Evolutionary conservation across 768 basidiomycete species (phyloP).

Genomic region (Phaeolepiota aurea): DNA sequence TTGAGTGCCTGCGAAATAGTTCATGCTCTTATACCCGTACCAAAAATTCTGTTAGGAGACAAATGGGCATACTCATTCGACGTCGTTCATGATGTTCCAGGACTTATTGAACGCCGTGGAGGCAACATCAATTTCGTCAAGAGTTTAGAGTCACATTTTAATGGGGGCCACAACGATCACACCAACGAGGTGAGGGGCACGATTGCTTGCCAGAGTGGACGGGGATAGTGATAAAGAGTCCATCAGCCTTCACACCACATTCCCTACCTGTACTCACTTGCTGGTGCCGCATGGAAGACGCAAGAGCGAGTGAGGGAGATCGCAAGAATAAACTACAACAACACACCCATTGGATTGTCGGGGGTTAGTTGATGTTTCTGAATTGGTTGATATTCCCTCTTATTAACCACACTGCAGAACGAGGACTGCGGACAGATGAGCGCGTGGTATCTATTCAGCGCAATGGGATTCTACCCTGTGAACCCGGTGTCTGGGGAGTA

Average conservation of each 20-base stretch:
- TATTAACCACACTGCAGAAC: too few relatives aligned
- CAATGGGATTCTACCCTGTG: slow-evolving; percentile 80
- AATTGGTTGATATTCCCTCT: too few relatives aligned
- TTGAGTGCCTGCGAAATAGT: neutral
- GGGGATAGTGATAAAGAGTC: too few relatives aligned
- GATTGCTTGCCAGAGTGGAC: too few relatives aligned
- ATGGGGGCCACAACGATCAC: slow-evolving; percentile 70
- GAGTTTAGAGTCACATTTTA: slow-evolving; percentile 54
- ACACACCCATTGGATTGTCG: slow-evolving; percentile 59
- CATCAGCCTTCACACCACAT: slow-evolving; percentile 85
- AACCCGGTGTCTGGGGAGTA: slow-evolving; percentile 74
- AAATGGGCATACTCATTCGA: slow-evolving; percentile 70
- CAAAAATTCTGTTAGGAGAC: slow-evolving; percentile 23
- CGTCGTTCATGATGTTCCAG: slow-evolving; percentile 63
- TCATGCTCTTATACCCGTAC: neutral
- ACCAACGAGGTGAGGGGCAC: slow-evolving; percentile 73
- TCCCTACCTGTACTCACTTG: slow-evolving; percentile 72
- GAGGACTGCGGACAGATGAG: slow-evolving; percentile 92
- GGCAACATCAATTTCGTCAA: slow-evolving; percentile 57
- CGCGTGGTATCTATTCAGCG: slow-evolving; percentile 80
- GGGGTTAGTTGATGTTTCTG: slow-evolving; percentile 37
- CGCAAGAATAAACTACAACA: slow-evolving; percentile 55
- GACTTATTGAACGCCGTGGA: slow-evolving; percentile 53
- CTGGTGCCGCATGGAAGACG: slow-evolving; percentile 60
- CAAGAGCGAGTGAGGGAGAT: slow-evolving; percentile 68